Evolutionary conservation across 2,329 filamentous ascomycete genomes (phyloP).

Genomic region (Claviceps pazoutovae): DNA sequence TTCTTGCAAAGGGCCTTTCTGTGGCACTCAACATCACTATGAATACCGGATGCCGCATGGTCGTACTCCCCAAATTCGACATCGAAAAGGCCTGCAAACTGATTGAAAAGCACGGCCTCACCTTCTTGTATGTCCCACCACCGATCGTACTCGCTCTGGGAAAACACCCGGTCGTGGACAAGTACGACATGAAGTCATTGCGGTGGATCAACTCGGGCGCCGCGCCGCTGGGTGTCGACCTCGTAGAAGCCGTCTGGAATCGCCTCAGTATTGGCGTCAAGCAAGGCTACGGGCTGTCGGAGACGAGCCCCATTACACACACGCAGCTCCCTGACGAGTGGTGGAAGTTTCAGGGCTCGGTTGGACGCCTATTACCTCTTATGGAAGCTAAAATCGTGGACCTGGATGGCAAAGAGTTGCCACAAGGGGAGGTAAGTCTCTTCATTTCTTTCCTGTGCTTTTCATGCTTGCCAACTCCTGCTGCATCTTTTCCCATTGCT

Average conservation of each 20-base stretch:
- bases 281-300: slow-evolving; percentile 83
- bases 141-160: slow-evolving; percentile 69
- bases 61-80: slow-evolving; percentile 65
- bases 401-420: slow-evolving; percentile 39
- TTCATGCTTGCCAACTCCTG: not conserved
- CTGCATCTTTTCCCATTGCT: not conserved
- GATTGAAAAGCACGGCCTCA: slow-evolving; percentile 62
- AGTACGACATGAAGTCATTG: slow-evolving; percentile 67
- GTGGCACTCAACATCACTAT: slow-evolving; percentile 17
- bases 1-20: slow-evolving; percentile 15
- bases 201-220: slow-evolving; percentile 81
- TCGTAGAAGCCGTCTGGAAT: slow-evolving; percentile 62
- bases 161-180: slow-evolving; percentile 63
- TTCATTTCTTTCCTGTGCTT: not conserved
- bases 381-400: slow-evolving; percentile 72
- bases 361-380: slow-evolving; percentile 65
- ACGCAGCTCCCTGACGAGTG: slow-evolving; percentile 64
- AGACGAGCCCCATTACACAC: slow-evolving; percentile 70
- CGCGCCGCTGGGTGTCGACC: slow-evolving; percentile 67
- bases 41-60: slow-evolving; percentile 53
- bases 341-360: slow-evolving; percentile 61
- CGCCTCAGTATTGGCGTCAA: slow-evolving; percentile 70
- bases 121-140: slow-evolving; percentile 70
- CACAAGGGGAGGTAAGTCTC: slow-evolving; percentile 29
- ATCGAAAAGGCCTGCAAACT: slow-evolving; percentile 63